phyloP scores from a whole-genome alignment of 768 basidiomycete species.

The Nidula microcarpa region DNA sequence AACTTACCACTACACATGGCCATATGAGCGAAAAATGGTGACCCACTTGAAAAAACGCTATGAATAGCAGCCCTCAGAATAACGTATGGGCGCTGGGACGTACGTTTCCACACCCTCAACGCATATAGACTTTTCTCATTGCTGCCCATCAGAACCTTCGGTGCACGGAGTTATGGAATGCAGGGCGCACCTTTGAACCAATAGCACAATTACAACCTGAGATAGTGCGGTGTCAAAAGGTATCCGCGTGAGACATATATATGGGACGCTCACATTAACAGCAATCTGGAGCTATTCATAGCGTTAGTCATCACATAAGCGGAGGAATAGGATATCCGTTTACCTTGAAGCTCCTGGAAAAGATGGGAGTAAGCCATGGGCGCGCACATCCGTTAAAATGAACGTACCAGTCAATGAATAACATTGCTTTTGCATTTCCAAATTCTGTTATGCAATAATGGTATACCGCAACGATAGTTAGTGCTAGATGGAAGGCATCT shows the following conservation, averaged over 20 bases:
- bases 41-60: conserved; percentile 6
- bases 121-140: conserved; percentile 15
- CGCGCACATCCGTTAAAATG: neutral
- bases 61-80: neutral
- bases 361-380: neutral
- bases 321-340: neutral
- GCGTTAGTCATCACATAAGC: neutral
- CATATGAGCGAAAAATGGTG: conserved; percentile 12
- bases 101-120: conserved; percentile 24
- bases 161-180: neutral
- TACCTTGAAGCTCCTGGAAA: conserved; percentile 19
- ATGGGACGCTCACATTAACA: conserved; percentile 10
- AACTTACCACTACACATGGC: conserved; percentile 13
- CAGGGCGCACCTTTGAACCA: conserved; percentile 17
- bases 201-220: conserved; percentile 20
- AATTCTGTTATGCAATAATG: conserved; percentile 18
- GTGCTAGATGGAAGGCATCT: conserved; percentile 21
- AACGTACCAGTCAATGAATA: neutral
- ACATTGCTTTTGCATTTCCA: conserved; percentile 11
- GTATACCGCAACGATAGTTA: conserved; percentile 24
- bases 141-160: neutral
- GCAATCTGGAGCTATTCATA: conserved; percentile 15
- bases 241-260: neutral
- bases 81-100: conserved; percentile 2
- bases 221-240: neutral